Evolutionary conservation across 768 basidiomycete species (phyloP).

Genomic region (Trametes gibbosa): DNA sequence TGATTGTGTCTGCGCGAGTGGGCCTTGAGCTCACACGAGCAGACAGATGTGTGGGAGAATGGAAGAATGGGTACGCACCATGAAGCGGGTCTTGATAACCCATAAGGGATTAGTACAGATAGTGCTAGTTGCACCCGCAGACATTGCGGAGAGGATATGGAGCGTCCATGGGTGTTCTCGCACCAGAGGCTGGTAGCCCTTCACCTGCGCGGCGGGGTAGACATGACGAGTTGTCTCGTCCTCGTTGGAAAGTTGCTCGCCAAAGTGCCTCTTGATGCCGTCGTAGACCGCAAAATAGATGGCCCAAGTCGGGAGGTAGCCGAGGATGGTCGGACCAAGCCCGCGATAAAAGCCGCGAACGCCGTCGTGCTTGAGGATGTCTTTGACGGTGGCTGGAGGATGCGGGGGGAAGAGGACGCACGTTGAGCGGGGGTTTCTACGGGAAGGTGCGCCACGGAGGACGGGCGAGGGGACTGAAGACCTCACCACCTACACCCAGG

Average conservation of each 20-base stretch:
- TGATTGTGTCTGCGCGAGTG: slow-evolving; percentile 68
- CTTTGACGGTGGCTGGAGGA: slow-evolving; percentile 49
- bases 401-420: slow-evolving; percentile 17
- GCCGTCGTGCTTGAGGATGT: slow-evolving; percentile 65
- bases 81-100: slow-evolving; percentile 99
- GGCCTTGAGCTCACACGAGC: not conserved
- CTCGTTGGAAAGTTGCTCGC: slow-evolving; percentile 55
- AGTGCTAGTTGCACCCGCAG: slow-evolving; percentile 90
- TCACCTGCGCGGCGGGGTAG: slow-evolving; percentile 80
- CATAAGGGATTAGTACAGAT: slow-evolving; percentile 94
- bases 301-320: slow-evolving; percentile 98
- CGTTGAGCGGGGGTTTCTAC: slow-evolving; percentile 22
- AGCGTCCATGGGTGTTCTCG: slow-evolving; percentile 83
- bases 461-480: slow-evolving; percentile 20
- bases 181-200: slow-evolving; percentile 79
- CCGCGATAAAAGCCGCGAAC: slow-evolving; percentile 92
- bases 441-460: slow-evolving; percentile 16
- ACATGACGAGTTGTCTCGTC: slow-evolving; percentile 45
- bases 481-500: slow-evolving; percentile 68
- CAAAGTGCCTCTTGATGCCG: slow-evolving; percentile 83
- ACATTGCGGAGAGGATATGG: slow-evolving; percentile 94
- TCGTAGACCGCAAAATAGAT: slow-evolving; percentile 99
- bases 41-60: no score
- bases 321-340: slow-evolving; percentile 93
- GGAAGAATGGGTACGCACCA: slow-evolving; percentile 56